These are phyloP conservation scores for Trichosanthes truncata DNA, from an alignment of 306 rosid genomes.

Conservation along the genomic window DNA sequence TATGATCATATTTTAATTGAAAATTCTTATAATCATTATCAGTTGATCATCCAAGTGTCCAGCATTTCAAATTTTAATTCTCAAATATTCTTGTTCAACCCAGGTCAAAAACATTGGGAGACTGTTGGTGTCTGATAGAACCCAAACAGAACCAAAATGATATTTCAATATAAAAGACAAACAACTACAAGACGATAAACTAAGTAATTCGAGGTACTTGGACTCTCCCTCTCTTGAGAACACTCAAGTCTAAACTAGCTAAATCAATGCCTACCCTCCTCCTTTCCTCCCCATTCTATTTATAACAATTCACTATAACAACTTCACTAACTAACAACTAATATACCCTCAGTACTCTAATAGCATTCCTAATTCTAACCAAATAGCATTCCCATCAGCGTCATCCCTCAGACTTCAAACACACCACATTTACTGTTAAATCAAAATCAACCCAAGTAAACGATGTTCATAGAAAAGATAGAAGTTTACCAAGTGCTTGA, in stretches of 20 bases:
- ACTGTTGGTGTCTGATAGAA: background rate
- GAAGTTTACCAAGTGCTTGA: slow-evolving; percentile 71
- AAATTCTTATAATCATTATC: background rate
- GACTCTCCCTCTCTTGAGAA: no score
- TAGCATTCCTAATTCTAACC: no score
- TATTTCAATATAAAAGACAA: no score
- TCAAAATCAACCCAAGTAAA: background rate
- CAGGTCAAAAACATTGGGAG: background rate
- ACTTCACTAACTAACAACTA: no score
- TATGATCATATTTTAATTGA: background rate
- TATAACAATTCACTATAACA: no score
- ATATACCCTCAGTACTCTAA: no score
- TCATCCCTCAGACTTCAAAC: background rate
- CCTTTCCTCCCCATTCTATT: no score
- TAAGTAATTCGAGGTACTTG: no score
- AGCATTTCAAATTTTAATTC: background rate
- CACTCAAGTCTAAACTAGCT: no score
- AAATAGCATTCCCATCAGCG: background rate
- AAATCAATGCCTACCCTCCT: no score
- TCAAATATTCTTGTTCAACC: background rate
- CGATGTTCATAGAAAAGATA: background rate
- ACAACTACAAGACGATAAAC: no score
- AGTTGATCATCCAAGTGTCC: background rate
- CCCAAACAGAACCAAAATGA: no score
- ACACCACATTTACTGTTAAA: background rate